These are phyloP conservation scores for Phytophthora pinifolia DNA, from an alignment of 352 stramenopile genomes.

Conservation along the genomic window DNA sequence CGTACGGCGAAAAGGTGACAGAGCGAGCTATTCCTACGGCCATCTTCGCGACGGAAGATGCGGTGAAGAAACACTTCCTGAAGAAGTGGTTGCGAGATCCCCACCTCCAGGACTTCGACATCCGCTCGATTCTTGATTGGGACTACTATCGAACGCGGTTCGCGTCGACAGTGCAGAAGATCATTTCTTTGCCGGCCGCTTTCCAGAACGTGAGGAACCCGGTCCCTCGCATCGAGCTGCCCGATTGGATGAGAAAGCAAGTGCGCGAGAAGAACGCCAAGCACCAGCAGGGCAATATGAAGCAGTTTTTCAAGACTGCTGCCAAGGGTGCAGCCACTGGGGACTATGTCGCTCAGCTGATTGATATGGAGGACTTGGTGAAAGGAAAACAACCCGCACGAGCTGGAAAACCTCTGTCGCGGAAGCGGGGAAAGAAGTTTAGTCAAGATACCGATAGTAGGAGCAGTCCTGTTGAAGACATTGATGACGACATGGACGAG, in stretches of 20 bases:
- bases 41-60: conserved; percentile 97
- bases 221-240: conserved; percentile 94
- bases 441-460: conserved; percentile 16
- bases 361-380: conserved; percentile 71
- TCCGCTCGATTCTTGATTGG: conserved; percentile 97
- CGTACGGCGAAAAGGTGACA: conserved; percentile 95
- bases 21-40: conserved; percentile 97
- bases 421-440: conserved; percentile 21
- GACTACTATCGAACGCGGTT: conserved; percentile 95
- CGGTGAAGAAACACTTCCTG: conserved; percentile 96
- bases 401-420: conserved; percentile 3
- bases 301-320: conserved; percentile 82
- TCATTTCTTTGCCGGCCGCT: conserved; percentile 98
- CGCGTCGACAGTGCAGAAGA: conserved; percentile 96
- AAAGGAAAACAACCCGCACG: conserved; percentile 27
- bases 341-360: conserved; percentile 62
- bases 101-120: conserved; percentile 91
- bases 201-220: conserved; percentile 98
- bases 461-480: conserved; percentile 27
- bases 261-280: conserved; percentile 89
- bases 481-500: conserved; percentile 23
- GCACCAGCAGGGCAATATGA: conserved; percentile 85
- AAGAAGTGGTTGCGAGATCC: conserved; percentile 96
- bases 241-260: conserved; percentile 95
- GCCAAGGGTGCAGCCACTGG: conserved; percentile 24